Percentiles rank a stretch among this genome's conserved stretches.
phyloP scores from a whole-genome alignment of 2,329 filamentous ascomycete genomes.

The Didymella pomorum region DNA sequence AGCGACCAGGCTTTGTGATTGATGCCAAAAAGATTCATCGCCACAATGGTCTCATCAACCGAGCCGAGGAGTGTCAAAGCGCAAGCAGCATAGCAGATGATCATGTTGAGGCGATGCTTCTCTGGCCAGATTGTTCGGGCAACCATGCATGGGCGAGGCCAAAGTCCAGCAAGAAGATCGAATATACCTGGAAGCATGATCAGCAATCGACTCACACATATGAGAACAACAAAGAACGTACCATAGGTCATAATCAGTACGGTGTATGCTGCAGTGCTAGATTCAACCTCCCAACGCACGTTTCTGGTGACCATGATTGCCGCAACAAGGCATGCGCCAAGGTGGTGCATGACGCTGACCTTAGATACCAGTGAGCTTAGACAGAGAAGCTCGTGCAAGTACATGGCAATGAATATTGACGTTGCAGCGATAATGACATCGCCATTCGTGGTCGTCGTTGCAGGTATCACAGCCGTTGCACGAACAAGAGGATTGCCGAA shows the following conservation, averaged over 20 bases:
- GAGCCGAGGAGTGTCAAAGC: background rate
- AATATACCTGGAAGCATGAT: background rate
- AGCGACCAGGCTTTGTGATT: background rate
- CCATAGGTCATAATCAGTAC: slow-evolving; percentile 10
- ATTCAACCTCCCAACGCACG: slow-evolving; percentile 4
- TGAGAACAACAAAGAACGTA: background rate
- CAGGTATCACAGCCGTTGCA: background rate
- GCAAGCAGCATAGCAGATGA: slow-evolving; percentile 3
- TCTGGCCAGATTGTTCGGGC: background rate
- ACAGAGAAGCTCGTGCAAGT: slow-evolving; percentile 2
- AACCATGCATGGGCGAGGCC: slow-evolving; percentile 2
- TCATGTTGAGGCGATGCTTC: slow-evolving; percentile 8
- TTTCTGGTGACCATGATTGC: slow-evolving; percentile 7
- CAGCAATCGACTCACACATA: background rate
- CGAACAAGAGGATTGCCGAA: background rate
- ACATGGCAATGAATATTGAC: slow-evolving; percentile 1
- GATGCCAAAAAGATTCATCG: background rate
- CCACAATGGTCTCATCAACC: slow-evolving; percentile 4
- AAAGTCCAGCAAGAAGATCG: slow-evolving; percentile 7
- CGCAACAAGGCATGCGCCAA: background rate
- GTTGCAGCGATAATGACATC: background rate
- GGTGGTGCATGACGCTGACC: slow-evolving; percentile 1
- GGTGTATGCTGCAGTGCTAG: slow-evolving; percentile 5
- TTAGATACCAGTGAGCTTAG: background rate
- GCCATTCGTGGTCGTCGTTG: background rate